Evolutionary conservation across 2,329 filamentous ascomycete genomes (phyloP), one percentile per base, ranked within the genome.

Genomic region (Ophiocordyceps camponoti-floridani): DNA sequence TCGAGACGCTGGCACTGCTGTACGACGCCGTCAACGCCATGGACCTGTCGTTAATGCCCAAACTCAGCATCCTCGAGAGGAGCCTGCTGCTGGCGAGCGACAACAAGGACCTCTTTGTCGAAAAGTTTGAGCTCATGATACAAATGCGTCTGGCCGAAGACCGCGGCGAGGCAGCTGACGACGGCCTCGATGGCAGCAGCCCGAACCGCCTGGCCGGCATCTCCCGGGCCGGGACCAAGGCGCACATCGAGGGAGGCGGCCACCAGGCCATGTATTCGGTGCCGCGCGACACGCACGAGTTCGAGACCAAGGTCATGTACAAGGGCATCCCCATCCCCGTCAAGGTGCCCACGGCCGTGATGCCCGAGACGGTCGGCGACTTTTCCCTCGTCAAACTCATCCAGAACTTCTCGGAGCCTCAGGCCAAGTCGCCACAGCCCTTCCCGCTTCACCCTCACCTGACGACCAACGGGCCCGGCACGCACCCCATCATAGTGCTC

Each of bases 301-400:
- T 94, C 56, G 91, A 96, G 66, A 93, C 85, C 52, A 86, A 81
- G 56, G 86, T 98, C 54, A 77, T 89, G 57, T 98, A 98, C 67
- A 94, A 95, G 64, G 86, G 87, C 50, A 91, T 96, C 46, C 89
- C 89, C 0, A 89, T 98, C 27, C 91, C 91, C 1, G 86, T 98
- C 65, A 96, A 96, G 63, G 82, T 98, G 8, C 91, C 91, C 0
- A 88, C 89, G 4, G 88, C 91, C 11, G 75, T 94, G 47, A 89
- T 88, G 67, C 85, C 88, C 2, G 91, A 98, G 67, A 95, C 85
- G 0, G 91, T 98, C 14, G 91, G 91, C 49, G 91, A 98, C 63
- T 98, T 98, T 58, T 96, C 88, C 35, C 72, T 98, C 46, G 84
- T 98, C 64, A 96, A 96, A 61, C 77, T 98, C 45, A 94, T 98